Base-by-base conservation (phyloP, 1,284 basidiomycete species). In the Bjerkandera adusta region DNA sequence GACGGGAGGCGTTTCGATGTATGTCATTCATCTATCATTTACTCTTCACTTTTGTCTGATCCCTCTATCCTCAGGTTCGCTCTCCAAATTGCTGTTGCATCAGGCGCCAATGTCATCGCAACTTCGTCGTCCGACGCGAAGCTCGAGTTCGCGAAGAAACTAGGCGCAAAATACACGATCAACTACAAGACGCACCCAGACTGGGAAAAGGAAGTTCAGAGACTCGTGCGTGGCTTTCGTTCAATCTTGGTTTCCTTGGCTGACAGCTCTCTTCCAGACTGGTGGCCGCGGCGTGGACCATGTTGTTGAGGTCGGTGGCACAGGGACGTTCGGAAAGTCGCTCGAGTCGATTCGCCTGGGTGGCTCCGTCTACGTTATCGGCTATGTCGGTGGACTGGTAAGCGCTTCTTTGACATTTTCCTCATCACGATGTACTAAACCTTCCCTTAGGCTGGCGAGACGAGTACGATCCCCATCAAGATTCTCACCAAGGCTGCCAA, bases 91-190 rank as follows among this genome's bases (percentile, higher is more conserved):
- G 71, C 68, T 4, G 57, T 61, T 27, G 65, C 66, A 1, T 60
- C 65, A 0, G 71, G 71, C 5, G 66, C 66, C n/a, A 59, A 56
- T 12, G 68, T 67, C 32, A 68, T 73, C 56, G 62, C 64, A 41
- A 73, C 71, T 3, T 69, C 68, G 0, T 70, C 68, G 4, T 66
- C 63, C 5, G 65, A 72, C 52, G 64, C 67, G 26, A 74, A 74
- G 59, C 62, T 67, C 21, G 50, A 59, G 25, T 36, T 47, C n/a
- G 60, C 60, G 4, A 55, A 57, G 47, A 36, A 47, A 27, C 56
- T 68, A 15, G 66, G 64, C 4, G 64, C 59, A 2, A 62, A 62
- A 35, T 58, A 65, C 47, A 50, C 57, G 29, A 56, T 71, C 44
- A 60, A 72, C 52, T 71, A 71, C 51, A 62, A 64, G 58, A 47